These are phyloP conservation scores for Colletotrichum sp. DNA, from an alignment of 2,329 filamentous ascomycete genomes.

Conservation along the genomic window DNA sequence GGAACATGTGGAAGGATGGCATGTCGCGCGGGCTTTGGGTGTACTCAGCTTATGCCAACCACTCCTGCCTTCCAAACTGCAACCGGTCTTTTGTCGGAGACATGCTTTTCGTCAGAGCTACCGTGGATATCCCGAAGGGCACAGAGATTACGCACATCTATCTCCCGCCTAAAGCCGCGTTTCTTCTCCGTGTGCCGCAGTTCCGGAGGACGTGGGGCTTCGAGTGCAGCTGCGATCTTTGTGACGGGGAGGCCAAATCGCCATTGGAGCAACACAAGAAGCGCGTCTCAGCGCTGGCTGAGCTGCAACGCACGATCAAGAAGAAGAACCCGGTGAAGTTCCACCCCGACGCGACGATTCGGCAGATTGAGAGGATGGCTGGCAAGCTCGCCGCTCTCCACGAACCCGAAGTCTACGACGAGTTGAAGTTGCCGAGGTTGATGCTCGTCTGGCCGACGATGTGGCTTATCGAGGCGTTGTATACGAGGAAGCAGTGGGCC, in stretches of 20 bases:
- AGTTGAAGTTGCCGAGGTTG: constrained; percentile 32
- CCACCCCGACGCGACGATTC: constrained; percentile 34
- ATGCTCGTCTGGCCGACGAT: constrained; percentile 39
- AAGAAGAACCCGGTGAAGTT: constrained; percentile 26
- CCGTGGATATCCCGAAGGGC: constrained; percentile 36
- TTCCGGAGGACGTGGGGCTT: constrained; percentile 42
- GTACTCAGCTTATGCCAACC: constrained; percentile 40
- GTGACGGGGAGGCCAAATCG: constrained; percentile 32
- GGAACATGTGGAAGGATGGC: constrained; percentile 24
- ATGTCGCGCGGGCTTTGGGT: constrained; percentile 35
- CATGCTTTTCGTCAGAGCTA: constrained; percentile 36
- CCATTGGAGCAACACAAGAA: constrained; percentile 20
- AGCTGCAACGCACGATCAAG: constrained; percentile 32
- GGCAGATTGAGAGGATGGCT: constrained; percentile 33
- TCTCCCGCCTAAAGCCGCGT: constrained; percentile 35
- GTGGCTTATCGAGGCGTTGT: constrained; percentile 38
- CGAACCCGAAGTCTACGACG: constrained; percentile 33
- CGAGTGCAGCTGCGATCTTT: constrained; percentile 42
- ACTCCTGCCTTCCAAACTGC: constrained; percentile 38
- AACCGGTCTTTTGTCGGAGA: constrained; percentile 39
- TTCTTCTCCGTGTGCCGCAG: constrained; percentile 27
- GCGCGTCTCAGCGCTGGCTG: constrained; percentile 24
- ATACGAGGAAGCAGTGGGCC: constrained; percentile 33
- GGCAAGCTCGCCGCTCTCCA: constrained; percentile 35
- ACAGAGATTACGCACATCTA: constrained; percentile 45